Conservation (phyloP, 1,139 yeast genomes). For the Diutina sp. region DNA sequence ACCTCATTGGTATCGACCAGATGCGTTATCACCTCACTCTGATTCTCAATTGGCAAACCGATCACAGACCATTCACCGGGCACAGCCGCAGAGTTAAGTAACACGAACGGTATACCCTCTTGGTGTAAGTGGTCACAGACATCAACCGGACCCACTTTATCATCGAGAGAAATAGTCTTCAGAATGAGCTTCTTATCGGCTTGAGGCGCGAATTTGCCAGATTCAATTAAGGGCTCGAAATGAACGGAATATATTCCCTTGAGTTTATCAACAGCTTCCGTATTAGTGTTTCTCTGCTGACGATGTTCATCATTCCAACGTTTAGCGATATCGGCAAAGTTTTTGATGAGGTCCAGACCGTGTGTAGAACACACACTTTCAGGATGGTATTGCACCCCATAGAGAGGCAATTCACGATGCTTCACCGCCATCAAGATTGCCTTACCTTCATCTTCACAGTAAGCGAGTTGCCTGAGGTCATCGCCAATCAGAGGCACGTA, state of each 20-base stretch:
- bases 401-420: slow-evolving; percentile 54
- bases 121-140: slow-evolving; percentile 33
- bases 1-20: slow-evolving; percentile 19
- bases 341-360: slow-evolving; percentile 47
- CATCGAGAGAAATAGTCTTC: neutral
- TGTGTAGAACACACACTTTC: slow-evolving; percentile 76
- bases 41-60: slow-evolving; percentile 46
- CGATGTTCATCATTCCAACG: slow-evolving; percentile 8
- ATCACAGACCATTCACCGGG: slow-evolving; percentile 88
- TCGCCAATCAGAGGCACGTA: slow-evolving; percentile 30
- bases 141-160: slow-evolving; percentile 12
- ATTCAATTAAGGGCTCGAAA: neutral
- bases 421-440: slow-evolving; percentile 69
- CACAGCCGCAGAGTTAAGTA: slow-evolving; percentile 60
- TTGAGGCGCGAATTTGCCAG: neutral
- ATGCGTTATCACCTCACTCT: slow-evolving; percentile 53
- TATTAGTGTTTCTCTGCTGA: neutral
- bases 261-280: neutral
- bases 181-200: neutral
- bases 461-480: slow-evolving; percentile 43
- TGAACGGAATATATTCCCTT: neutral
- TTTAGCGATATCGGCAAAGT: slow-evolving; percentile 48
- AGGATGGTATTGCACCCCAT: slow-evolving; percentile 95
- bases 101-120: slow-evolving; percentile 27
- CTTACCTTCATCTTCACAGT: slow-evolving; percentile 17